These are phyloP conservation scores for Mollisia scopiformis DNA, from an alignment of 2,329 filamentous ascomycete genomes.

Conservation along the genomic window DNA sequence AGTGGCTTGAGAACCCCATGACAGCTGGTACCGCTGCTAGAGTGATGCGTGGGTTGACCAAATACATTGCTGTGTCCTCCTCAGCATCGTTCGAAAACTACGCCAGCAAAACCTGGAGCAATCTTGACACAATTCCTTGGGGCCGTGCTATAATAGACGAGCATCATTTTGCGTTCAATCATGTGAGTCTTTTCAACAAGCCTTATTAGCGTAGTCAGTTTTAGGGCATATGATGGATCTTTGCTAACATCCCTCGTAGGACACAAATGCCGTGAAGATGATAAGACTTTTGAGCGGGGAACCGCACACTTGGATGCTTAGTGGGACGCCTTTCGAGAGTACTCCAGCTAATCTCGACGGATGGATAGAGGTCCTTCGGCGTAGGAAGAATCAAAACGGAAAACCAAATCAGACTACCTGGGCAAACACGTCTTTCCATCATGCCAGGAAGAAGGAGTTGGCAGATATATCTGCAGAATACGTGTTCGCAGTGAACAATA, in stretches of 20 bases:
- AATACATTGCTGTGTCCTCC: background rate
- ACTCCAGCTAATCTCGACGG: background rate
- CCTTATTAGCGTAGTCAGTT: too few species aligned
- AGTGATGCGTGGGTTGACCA: background rate
- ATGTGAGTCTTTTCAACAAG: too few species aligned
- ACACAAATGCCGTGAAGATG: too few species aligned
- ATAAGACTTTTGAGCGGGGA: background rate
- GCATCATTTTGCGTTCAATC: background rate
- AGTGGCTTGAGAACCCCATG: background rate
- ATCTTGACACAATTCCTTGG: background rate
- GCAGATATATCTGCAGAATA: background rate
- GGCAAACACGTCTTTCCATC: background rate
- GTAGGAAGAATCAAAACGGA: background rate
- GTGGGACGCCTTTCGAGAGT: background rate
- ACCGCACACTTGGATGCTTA: background rate
- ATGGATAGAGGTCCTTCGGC: background rate
- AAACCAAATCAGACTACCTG: background rate
- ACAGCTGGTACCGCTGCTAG: background rate
- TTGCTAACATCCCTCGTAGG: too few species aligned
- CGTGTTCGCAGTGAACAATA: background rate
- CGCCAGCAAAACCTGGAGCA: background rate
- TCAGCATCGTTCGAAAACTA: background rate
- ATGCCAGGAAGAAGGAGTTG: background rate
- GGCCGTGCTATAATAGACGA: background rate
- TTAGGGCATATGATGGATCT: too few species aligned